Percentiles rank a stretch among this genome's conserved stretches.
Conservation (phyloP, 257 asterid species). For the Craterostigma plantagineum region DNA sequence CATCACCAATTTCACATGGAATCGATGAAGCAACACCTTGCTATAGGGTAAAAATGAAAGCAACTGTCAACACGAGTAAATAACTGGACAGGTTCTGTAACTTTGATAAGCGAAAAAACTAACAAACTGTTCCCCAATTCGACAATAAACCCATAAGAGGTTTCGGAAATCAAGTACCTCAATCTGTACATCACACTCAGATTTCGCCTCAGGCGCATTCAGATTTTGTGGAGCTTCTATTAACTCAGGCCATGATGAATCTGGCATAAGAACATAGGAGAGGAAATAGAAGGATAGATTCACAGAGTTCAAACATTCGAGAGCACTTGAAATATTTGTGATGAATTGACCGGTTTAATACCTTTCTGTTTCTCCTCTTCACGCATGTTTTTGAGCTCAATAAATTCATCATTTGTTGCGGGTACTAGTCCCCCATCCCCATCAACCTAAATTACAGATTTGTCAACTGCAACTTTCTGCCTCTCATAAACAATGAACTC, state of each 20-base stretch:
- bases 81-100: neutral
- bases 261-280: conserved; percentile 15
- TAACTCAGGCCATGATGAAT: conserved; percentile 14
- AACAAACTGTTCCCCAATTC: conserved; percentile 2
- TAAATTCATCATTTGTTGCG: conserved; percentile 80
- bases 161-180: conserved; percentile 28
- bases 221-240: conserved; percentile 16
- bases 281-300: conserved; percentile 1
- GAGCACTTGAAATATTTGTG: conserved; percentile 20
- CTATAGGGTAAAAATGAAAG: conserved; percentile 16
- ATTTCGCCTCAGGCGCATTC: conserved; percentile 11
- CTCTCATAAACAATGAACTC: conserved; percentile 4
- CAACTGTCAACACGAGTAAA: neutral
- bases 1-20: conserved; percentile 14
- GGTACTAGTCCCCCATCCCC: no score
- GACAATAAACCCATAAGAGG: neutral
- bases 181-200: conserved; percentile 2
- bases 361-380: conserved; percentile 35
- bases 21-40: conserved; percentile 15
- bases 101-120: conserved; percentile 1
- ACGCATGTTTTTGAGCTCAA: conserved; percentile 60
- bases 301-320: conserved; percentile 7
- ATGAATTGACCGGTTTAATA: conserved; percentile 12
- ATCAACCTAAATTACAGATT: no score
- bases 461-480: conserved; percentile 3